Base-by-base conservation (phyloP, 495 filamentous ascomycete species). In the Hypoxylon subgilvum region DNA sequence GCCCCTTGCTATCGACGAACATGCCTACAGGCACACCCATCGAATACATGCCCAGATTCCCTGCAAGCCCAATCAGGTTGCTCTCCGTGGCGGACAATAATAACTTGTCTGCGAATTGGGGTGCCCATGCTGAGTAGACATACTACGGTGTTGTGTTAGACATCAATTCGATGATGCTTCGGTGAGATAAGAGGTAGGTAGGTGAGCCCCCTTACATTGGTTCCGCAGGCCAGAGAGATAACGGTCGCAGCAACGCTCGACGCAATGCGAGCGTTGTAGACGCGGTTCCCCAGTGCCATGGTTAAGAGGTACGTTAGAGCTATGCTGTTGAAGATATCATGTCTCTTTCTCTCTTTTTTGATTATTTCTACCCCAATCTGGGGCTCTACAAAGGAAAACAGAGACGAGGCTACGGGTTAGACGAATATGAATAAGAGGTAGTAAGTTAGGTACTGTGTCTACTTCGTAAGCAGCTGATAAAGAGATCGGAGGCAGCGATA, bases 121-220 rank as follows among this genome's bases (percentile, higher is more conserved):
- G 94, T 21, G 88, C 93, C 91, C 95, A 98, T 74, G 94, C 95
- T 48, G 92, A 96, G 68, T 97, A 98, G 60, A 92, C 95, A 84
- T 98, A 98, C 92, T 96, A 63, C 44, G 12, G 27, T 18, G 18
- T 14, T 17, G 6, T 25, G 25, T 54, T 53, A 47, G 36, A 55
- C 4, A 46, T 32, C 3, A 39, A 30, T 46, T 47, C 45, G 3
- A 34, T 10, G 38, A 55, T 23, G 27, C 45, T 18, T 34, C 28
- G 48, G 39, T 19, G 49, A 7, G 14, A 21, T 36, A 18, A 22
- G 22, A 4, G n/a, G 22, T 14, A 17, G 28, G 34, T 6, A 34
- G 17, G 7, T 34, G 5, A 4, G 32, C 14, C 45, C 9, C 60
- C 87, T 68, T 74, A 95, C 92, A 76, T 96, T 97, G 36, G 92